Evolutionary conservation across 257 asterid genomes (phyloP).

Genomic region (Datura wrightii): DNA sequence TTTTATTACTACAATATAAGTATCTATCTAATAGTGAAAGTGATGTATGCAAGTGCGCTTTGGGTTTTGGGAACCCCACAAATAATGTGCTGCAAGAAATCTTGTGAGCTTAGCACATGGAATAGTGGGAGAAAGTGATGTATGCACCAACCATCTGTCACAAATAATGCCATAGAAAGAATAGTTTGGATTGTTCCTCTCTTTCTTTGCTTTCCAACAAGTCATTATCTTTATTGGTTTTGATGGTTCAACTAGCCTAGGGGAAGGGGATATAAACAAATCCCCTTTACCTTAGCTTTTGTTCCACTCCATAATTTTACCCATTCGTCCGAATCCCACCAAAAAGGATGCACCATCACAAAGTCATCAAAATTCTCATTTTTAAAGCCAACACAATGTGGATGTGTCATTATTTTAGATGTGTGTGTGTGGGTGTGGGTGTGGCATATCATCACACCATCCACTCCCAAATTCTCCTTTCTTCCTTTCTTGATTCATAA

Average conservation of each 20-base stretch:
- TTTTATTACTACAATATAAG: background rate
- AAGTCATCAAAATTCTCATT: conserved; percentile 32
- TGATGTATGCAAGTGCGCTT: conserved; percentile 13
- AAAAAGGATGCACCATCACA: conserved; percentile 28
- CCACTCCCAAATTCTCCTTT: background rate
- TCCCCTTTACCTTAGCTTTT: conserved; percentile 31
- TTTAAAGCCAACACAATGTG: conserved; percentile 27
- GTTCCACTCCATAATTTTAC: conserved; percentile 24
- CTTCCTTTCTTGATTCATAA: background rate
- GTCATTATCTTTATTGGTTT: conserved; percentile 29
- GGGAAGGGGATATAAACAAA: background rate
- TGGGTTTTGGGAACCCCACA: conserved; percentile 27
- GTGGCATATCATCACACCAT: background rate
- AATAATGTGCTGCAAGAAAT: conserved; percentile 26
- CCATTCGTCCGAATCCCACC: conserved; percentile 17
- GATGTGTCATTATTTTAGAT: conserved; percentile 26
- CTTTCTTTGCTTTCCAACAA: background rate
- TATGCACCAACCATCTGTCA: conserved; percentile 30
- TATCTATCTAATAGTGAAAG: background rate
- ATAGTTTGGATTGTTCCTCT: conserved; percentile 26
- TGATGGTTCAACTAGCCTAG: conserved; percentile 26
- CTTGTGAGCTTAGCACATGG: conserved; percentile 32
- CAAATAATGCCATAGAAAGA: conserved; percentile 25
- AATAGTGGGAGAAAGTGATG: conserved; percentile 33
- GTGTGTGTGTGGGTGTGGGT: background rate